These are phyloP conservation scores for Hippophae gyantsensis DNA, from an alignment of 306 rosid species.

Conservation along the genomic window DNA sequence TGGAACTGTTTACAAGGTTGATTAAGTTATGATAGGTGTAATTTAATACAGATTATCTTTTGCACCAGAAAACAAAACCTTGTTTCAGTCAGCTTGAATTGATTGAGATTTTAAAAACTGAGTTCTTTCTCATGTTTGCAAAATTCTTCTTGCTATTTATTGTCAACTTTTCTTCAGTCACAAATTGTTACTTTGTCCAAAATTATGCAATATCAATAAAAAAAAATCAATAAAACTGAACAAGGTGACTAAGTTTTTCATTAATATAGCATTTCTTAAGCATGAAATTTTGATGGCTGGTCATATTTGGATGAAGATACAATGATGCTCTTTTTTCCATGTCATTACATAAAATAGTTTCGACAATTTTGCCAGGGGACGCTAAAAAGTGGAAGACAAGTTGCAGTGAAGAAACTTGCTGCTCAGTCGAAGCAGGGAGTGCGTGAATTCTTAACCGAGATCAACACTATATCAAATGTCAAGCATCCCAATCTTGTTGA, in stretches of 20 bases:
- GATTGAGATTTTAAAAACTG: not conserved
- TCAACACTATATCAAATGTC: slow-evolving; percentile 63
- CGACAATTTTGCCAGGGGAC: slow-evolving; percentile 53
- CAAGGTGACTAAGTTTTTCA: not conserved
- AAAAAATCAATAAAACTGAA: too few relatives aligned
- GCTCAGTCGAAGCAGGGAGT: slow-evolving; percentile 80
- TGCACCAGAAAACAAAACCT: not conserved
- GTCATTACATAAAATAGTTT: not conserved
- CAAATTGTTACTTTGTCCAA: too few relatives aligned
- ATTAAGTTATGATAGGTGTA: not conserved
- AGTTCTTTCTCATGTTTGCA: not conserved
- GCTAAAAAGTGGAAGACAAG: slow-evolving; percentile 41
- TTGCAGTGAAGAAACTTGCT: slow-evolving; percentile 92
- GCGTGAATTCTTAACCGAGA: slow-evolving; percentile 71
- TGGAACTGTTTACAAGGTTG: slow-evolving; percentile 88
- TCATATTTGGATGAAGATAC: not conserved
- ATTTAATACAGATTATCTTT: not conserved
- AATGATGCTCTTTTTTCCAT: not conserved
- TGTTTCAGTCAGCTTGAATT: slow-evolving; percentile 3
- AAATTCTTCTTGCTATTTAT: too few relatives aligned
- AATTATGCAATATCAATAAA: too few relatives aligned
- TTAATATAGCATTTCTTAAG: not conserved
- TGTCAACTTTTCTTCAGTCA: too few relatives aligned
- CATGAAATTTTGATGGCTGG: not conserved
- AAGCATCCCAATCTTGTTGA: slow-evolving; percentile 83